phyloP scores from a whole-genome alignment of 805 yeast genomes.

The Saturnispora silvae region DNA sequence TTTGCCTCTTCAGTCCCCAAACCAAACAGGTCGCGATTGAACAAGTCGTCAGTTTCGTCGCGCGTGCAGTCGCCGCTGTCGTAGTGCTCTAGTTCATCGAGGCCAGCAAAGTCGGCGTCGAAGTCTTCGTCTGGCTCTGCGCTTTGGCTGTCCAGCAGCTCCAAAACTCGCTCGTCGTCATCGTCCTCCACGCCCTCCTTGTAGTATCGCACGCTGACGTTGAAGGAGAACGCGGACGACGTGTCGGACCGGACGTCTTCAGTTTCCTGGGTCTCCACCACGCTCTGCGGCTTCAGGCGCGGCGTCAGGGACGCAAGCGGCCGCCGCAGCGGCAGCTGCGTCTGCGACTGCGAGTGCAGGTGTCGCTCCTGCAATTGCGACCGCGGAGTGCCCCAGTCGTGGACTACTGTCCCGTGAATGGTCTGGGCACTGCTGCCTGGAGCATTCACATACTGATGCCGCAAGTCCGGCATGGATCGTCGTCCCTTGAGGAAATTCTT shows the following conservation, averaged over 20 bases:
- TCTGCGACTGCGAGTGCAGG: too few relatives aligned
- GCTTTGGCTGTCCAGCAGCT: slow-evolving; percentile 6
- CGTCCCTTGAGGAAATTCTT: slow-evolving; percentile 4
- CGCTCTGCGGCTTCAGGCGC: too few relatives aligned
- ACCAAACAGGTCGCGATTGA: slow-evolving; percentile 29
- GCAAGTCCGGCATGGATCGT: slow-evolving; percentile 7
- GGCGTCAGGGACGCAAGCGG: too few relatives aligned
- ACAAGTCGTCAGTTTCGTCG: slow-evolving; percentile 31
- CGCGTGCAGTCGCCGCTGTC: slow-evolving; percentile 15
- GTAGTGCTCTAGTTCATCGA: not conserved
- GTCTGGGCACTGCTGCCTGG: slow-evolving; percentile 1
- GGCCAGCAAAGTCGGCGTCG: not conserved
- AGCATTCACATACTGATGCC: not conserved
- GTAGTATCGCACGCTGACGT: slow-evolving; percentile 6
- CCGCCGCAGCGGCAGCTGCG: not conserved
- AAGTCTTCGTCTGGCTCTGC: not conserved
- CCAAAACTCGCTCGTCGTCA: slow-evolving; percentile 2
- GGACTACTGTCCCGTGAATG: not conserved
- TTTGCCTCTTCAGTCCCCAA: slow-evolving; percentile 17
- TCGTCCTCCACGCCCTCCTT: slow-evolving; percentile 1
- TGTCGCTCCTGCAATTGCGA: not conserved
- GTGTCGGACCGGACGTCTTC: not conserved
- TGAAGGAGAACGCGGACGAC: slow-evolving; percentile 5
- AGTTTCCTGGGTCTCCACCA: too few relatives aligned
- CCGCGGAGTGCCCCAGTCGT: not conserved